These are phyloP conservation scores for Fraxinus excelsior DNA, from an alignment of 257 asterid genomes.

Conservation along the genomic window DNA sequence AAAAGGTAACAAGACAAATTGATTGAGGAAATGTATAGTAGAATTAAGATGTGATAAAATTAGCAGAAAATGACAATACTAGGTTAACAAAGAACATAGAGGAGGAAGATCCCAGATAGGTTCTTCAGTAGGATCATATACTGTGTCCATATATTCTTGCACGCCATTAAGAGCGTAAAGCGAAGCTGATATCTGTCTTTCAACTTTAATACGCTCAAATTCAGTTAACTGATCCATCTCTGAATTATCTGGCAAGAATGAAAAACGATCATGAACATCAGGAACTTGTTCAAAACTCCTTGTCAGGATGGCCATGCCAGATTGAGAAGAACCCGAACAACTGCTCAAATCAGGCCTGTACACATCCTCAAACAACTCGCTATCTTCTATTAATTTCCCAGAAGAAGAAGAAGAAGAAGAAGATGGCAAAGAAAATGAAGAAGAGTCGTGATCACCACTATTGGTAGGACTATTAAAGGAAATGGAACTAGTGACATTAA, in stretches of 20 bases:
- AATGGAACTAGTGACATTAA: neutral
- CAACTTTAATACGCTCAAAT: conserved; percentile 62
- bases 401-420: neutral
- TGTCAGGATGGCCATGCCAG: conserved; percentile 12
- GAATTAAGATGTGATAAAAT: neutral
- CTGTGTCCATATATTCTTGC: conserved; percentile 68
- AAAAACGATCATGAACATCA: conserved; percentile 19
- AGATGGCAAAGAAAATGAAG: neutral
- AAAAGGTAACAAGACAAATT: neutral
- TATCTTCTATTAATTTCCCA: conserved; percentile 3
- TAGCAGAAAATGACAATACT: conserved; percentile 1
- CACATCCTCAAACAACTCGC: conserved; percentile 35
- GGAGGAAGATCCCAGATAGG: conserved; percentile 73
- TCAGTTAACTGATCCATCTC: conserved; percentile 39
- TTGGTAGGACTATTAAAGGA: conserved; percentile 22
- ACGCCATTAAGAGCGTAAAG: conserved; percentile 72
- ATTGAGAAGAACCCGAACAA: conserved; percentile 27
- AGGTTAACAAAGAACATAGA: conserved; percentile 43
- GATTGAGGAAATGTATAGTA: neutral
- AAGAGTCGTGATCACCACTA: conserved; percentile 13
- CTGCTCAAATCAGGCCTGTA: conserved; percentile 63
- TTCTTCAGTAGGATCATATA: conserved; percentile 52
- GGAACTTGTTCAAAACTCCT: conserved; percentile 28
- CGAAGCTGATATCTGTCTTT: conserved; percentile 80
- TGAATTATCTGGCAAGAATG: conserved; percentile 31